Evolutionary conservation across 192 early-diverging fungal genomes (phyloP).

Genomic region (Coemansia sp.): DNA sequence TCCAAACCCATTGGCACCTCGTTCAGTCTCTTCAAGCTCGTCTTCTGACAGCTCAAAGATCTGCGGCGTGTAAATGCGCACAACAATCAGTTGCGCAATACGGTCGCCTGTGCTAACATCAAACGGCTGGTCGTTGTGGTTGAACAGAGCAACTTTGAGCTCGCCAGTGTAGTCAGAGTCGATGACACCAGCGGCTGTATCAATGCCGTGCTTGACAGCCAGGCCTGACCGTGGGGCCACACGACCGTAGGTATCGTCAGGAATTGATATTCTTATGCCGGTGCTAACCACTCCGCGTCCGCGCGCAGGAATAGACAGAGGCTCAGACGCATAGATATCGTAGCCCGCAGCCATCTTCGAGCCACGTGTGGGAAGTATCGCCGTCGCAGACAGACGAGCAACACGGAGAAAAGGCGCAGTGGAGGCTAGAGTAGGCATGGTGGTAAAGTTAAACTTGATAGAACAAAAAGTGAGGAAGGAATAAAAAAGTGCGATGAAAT

Average conservation of each 20-base stretch:
- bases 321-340: slow-evolving; percentile 80
- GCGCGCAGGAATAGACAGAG: slow-evolving; percentile 69
- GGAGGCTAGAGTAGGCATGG: neutral
- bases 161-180: slow-evolving; percentile 91
- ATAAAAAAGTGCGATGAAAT: neutral
- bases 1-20: slow-evolving; percentile 69
- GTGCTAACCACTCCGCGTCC: slow-evolving; percentile 78
- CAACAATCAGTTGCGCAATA: slow-evolving; percentile 93
- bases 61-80: slow-evolving; percentile 76
- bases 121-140: slow-evolving; percentile 73
- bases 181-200: slow-evolving; percentile 88
- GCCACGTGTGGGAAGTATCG: slow-evolving; percentile 78
- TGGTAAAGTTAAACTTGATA: neutral
- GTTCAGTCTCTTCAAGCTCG: slow-evolving; percentile 56
- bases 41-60: slow-evolving; percentile 65
- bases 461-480: neutral
- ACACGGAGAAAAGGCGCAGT: slow-evolving; percentile 34
- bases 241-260: slow-evolving; percentile 87
- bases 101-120: slow-evolving; percentile 85
- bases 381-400: slow-evolving; percentile 47
- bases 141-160: slow-evolving; percentile 84
- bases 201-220: slow-evolving; percentile 86
- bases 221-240: slow-evolving; percentile 92
- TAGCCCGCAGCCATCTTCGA: slow-evolving; percentile 85
- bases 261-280: slow-evolving; percentile 82